A percentile compares a stretch with the other conserved stretches of the same genome.
Conservation (phyloP, 352 stramenopile genomes). For the Pilasporangium apinafurcum region DNA sequence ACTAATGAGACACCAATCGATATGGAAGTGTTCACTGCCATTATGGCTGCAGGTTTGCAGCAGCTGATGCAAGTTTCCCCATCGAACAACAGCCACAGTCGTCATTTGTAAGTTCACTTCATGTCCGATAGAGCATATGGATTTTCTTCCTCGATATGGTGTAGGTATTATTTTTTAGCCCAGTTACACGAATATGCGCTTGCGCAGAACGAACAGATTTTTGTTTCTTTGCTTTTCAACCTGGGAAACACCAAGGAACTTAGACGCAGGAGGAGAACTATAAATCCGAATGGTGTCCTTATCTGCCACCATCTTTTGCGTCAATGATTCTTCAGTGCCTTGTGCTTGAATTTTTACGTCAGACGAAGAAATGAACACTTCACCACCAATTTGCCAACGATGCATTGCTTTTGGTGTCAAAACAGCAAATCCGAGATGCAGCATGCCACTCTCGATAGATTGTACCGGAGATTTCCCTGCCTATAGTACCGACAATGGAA, state of each 20-base stretch:
- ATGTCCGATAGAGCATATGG: no score
- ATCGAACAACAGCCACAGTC: slow-evolving; percentile 16
- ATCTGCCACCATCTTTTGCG: slow-evolving; percentile 15
- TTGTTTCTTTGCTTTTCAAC: slow-evolving; percentile 23
- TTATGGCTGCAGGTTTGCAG: slow-evolving; percentile 80
- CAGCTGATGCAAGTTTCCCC: slow-evolving; percentile 68
- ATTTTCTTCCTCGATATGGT: no score
- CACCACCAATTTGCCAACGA: slow-evolving; percentile 43
- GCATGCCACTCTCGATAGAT: slow-evolving; percentile 51
- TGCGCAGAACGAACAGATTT: slow-evolving; percentile 42
- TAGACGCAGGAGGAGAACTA: slow-evolving; percentile 9
- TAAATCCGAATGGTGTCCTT: slow-evolving; percentile 54
- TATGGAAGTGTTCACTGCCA: slow-evolving; percentile 72
- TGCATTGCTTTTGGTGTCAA: slow-evolving; percentile 19
- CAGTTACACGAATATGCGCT: slow-evolving; percentile 57
- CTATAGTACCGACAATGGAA: no score
- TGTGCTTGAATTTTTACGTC: slow-evolving; percentile 14
- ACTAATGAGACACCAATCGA: slow-evolving; percentile 43
- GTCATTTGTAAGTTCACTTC: no score
- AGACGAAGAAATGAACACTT: slow-evolving; percentile 19
- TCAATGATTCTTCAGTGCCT: no score
- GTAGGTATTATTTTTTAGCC: no score
- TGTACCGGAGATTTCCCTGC: slow-evolving; percentile 25
- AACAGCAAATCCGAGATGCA: slow-evolving; percentile 41
- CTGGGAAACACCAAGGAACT: slow-evolving; percentile 54